These are phyloP conservation scores for Zarea fungicola DNA, from an alignment of 2,329 filamentous ascomycete genomes.

Conservation along the genomic window DNA sequence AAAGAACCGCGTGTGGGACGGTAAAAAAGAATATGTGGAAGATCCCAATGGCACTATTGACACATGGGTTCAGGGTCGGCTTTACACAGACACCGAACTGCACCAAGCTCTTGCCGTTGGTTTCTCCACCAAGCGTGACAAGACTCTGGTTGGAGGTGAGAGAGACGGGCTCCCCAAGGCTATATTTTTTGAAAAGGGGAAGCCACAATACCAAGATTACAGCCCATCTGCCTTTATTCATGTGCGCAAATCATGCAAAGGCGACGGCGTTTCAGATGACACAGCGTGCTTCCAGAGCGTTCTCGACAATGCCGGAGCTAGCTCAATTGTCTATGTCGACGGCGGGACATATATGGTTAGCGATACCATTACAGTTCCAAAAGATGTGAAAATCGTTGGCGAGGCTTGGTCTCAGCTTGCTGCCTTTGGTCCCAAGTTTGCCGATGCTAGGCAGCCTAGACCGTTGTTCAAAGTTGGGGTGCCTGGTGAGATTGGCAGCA, in stretches of 20 bases:
- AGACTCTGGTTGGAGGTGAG: no score
- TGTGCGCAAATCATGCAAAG: neutral
- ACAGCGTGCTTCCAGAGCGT: neutral
- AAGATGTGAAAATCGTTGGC: slow-evolving; percentile 39
- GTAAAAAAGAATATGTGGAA: neutral
- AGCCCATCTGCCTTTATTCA: neutral
- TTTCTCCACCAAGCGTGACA: no score
- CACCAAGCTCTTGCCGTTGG: no score
- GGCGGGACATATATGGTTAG: slow-evolving; percentile 41
- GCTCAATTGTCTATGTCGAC: slow-evolving; percentile 27
- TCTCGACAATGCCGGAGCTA: neutral
- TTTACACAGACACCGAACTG: no score
- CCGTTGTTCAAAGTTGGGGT: slow-evolving; percentile 62
- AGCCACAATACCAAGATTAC: neutral
- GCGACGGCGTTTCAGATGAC: slow-evolving; percentile 2
- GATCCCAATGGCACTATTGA: neutral
- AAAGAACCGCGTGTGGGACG: neutral
- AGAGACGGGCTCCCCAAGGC: no score
- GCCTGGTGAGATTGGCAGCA: slow-evolving; percentile 53
- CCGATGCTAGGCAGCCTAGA: slow-evolving; percentile 38
- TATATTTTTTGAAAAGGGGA: neutral
- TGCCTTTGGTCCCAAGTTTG: slow-evolving; percentile 42
- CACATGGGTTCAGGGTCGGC: neutral
- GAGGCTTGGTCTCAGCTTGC: slow-evolving; percentile 40
- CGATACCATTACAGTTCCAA: slow-evolving; percentile 40